phyloP scores from a whole-genome alignment of 805 yeast genomes.

The Pichia deserticola region DNA sequence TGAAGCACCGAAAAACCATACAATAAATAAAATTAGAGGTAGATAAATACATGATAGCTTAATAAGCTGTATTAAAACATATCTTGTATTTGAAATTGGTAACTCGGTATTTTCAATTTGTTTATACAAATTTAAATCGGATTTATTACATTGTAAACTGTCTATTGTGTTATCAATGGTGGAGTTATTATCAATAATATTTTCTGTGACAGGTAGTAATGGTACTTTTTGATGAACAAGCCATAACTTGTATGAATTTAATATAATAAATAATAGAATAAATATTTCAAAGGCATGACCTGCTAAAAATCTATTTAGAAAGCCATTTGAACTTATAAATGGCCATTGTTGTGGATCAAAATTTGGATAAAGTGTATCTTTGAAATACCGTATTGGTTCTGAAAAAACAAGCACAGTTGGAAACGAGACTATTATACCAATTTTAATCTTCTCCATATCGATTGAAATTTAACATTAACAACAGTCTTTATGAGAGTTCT shows the following conservation, averaged over 20 bases:
- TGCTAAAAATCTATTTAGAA: constrained; percentile 22
- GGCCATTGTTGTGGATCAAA: constrained; percentile 9
- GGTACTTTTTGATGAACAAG: background rate
- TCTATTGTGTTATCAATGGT: background rate
- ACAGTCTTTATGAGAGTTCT: background rate
- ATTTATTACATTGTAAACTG: background rate
- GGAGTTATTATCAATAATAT: background rate
- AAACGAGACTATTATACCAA: background rate
- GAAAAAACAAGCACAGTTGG: background rate
- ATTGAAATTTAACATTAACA: background rate
- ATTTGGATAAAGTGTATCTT: constrained; percentile 10
- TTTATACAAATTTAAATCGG: constrained; percentile 1
- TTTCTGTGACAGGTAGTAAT: constrained; percentile 15
- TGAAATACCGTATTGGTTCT: constrained; percentile 5
- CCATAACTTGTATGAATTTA: constrained; percentile 5
- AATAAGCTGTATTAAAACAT: constrained; percentile 11
- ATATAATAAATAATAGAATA: constrained; percentile 6
- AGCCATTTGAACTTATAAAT: constrained; percentile 19
- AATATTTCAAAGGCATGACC: constrained; percentile 26
- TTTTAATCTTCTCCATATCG: too few relatives aligned
- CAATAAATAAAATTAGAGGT: constrained; percentile 18
- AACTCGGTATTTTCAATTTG: constrained; percentile 1
- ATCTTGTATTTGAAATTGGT: background rate
- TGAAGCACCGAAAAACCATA: constrained; percentile 31
- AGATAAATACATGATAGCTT: constrained; percentile 17